phyloP scores from a whole-genome alignment of 768 basidiomycete species.

The Pulveroboletus ravenelii region DNA sequence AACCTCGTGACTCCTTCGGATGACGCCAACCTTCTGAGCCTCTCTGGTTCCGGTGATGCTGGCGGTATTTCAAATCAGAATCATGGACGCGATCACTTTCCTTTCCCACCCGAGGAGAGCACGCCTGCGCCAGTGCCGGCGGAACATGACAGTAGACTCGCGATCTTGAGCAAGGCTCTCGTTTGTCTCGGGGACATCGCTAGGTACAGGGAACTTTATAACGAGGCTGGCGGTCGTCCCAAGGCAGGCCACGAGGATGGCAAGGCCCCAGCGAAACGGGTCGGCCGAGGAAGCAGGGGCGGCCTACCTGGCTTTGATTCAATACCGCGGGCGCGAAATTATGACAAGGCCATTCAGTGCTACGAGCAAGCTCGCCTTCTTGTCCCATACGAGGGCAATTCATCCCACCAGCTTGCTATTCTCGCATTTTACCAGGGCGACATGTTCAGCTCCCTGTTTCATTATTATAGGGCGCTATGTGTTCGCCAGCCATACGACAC shows the following conservation, averaged over 20 bases:
- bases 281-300: conserved; percentile 45
- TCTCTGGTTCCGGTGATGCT: conserved; percentile 16
- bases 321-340: conserved; percentile 59
- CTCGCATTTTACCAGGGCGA: conserved; percentile 82
- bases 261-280: conserved; percentile 32
- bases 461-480: conserved; percentile 91
- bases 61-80: conserved; percentile 21
- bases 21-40: conserved; percentile 28
- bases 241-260: conserved; percentile 66
- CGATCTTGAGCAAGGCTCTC: conserved; percentile 79
- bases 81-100: conserved; percentile 53
- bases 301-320: conserved; percentile 41
- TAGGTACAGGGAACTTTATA: conserved; percentile 88
- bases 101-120: conserved; percentile 57
- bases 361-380: conserved; percentile 84
- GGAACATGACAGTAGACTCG: conserved; percentile 55
- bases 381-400: conserved; percentile 85
- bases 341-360: conserved; percentile 68
- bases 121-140: conserved; percentile 34
- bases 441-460: conserved; percentile 70
- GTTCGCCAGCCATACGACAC: conserved; percentile 83
- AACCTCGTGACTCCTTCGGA: conserved; percentile 45
- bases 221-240: conserved; percentile 61
- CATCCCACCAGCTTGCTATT: conserved; percentile 95
- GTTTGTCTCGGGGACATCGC: conserved; percentile 94